phyloP scores from a whole-genome alignment of 164 flowering plant species.

The Euptelea pleiosperma region DNA sequence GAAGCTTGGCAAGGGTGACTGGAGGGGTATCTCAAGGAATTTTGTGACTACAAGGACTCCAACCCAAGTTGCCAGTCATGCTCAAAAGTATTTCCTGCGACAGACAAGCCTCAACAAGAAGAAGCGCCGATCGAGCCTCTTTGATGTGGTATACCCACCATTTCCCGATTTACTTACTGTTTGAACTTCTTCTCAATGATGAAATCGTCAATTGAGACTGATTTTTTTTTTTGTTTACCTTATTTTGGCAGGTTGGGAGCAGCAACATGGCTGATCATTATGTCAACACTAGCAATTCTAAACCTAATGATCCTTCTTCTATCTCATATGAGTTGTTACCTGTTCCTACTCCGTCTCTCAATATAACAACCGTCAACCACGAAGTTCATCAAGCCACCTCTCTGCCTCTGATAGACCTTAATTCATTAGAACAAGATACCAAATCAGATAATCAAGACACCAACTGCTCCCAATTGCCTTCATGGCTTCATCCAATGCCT shows the following conservation, averaged over 20 bases:
- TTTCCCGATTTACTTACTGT: background rate
- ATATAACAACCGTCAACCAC: background rate
- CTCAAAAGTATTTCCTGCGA: constrained; percentile 84
- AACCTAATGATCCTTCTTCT: constrained; percentile 6
- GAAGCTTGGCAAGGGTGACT: constrained; percentile 83
- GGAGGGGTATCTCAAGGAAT: constrained; percentile 86
- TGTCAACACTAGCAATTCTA: constrained; percentile 4
- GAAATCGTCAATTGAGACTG: no score
- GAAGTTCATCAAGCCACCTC: constrained; percentile 9
- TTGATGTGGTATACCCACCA: constrained; percentile 59
- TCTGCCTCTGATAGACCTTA: constrained; percentile 14
- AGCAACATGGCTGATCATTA: constrained; percentile 3
- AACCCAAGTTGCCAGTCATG: constrained; percentile 94
- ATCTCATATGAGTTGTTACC: constrained; percentile 3
- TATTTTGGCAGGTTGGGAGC: constrained; percentile 29
- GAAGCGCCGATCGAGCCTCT: constrained; percentile 80
- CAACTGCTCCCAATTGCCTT: constrained; percentile 3
- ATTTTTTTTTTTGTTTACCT: background rate
- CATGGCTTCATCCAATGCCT: constrained; percentile 3
- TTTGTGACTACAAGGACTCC: constrained; percentile 78
- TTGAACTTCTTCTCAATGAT: no score
- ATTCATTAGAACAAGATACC: constrained; percentile 14
- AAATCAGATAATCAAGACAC: constrained; percentile 12
- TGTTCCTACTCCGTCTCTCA: constrained; percentile 5
- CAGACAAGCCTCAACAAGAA: constrained; percentile 50